Evolutionary conservation across 2,329 filamentous ascomycete genomes (phyloP).

Genomic region (Lachnellula hyalina): DNA sequence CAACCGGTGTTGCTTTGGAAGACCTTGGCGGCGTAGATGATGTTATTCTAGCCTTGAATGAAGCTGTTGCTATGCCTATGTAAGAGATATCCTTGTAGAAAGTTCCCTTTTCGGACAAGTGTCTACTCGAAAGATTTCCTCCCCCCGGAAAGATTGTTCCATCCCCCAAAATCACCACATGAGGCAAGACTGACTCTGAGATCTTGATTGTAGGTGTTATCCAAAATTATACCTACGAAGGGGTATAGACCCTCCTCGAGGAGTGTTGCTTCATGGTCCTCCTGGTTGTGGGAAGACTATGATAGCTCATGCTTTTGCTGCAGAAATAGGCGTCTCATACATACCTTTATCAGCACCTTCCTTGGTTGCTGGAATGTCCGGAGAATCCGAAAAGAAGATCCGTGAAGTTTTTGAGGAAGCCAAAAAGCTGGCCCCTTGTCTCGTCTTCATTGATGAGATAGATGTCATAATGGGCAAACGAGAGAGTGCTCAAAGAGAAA

Average conservation of each 20-base stretch:
- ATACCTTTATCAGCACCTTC: constrained; percentile 78
- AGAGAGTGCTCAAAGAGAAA: constrained; percentile 77
- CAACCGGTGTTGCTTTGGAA: constrained; percentile 60
- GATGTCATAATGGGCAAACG: constrained; percentile 86
- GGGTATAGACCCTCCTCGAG: constrained; percentile 64
- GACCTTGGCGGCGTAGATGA: constrained; percentile 75
- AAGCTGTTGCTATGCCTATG: constrained; percentile 69
- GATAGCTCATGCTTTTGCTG: constrained; percentile 74
- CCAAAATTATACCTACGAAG: constrained; percentile 61
- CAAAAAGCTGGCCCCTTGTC: constrained; percentile 75
- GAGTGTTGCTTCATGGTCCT: constrained; percentile 75
- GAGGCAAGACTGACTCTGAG: no score
- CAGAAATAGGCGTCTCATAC: constrained; percentile 69
- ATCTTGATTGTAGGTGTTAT: constrained; percentile 34
- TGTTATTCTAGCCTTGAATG: constrained; percentile 63
- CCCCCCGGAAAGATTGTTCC: no score
- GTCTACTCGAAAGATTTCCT: no score
- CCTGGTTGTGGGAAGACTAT: constrained; percentile 85
- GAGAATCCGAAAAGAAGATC: constrained; percentile 83
- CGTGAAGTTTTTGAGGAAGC: constrained; percentile 85
- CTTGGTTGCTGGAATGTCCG: constrained; percentile 80
- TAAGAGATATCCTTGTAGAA: no score
- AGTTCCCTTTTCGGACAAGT: no score
- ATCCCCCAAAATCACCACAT: no score
- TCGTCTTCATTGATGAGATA: constrained; percentile 89